Conservation (phyloP, 805 yeast genomes). For the Starmerella stellata region DNA sequence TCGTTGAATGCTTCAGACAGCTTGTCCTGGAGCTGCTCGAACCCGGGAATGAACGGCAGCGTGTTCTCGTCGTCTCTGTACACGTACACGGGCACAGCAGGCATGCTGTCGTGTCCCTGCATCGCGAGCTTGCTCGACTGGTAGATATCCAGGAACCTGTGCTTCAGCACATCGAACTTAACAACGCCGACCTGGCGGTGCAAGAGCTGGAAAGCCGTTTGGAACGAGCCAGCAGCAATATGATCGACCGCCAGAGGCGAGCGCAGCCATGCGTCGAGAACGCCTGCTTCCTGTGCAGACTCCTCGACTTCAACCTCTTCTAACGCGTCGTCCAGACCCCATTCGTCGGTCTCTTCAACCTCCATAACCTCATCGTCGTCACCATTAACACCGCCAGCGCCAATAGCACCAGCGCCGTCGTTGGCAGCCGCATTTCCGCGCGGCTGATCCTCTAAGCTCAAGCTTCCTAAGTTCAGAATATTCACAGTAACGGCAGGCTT, state of each 20-base stretch:
- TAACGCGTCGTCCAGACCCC: slow-evolving; percentile 49
- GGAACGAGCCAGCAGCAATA: slow-evolving; percentile 92
- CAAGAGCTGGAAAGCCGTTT: slow-evolving; percentile 82
- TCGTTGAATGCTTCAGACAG: slow-evolving; percentile 59
- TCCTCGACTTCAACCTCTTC: slow-evolving; percentile 25
- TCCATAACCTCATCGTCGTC: slow-evolving; percentile 43
- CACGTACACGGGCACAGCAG: slow-evolving; percentile 49
- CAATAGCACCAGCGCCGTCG: slow-evolving; percentile 19
- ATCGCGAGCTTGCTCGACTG: slow-evolving; percentile 59
- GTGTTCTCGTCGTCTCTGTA: slow-evolving; percentile 37
- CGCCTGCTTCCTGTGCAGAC: slow-evolving; percentile 25
- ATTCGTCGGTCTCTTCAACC: slow-evolving; percentile 31
- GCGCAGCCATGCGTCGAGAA: slow-evolving; percentile 70
- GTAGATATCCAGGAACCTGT: slow-evolving; percentile 68
- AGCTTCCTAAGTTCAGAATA: slow-evolving; percentile 18
- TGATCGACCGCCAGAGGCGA: slow-evolving; percentile 81
- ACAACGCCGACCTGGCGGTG: slow-evolving; percentile 77
- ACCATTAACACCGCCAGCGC: slow-evolving; percentile 10
- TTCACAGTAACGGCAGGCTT: slow-evolving; percentile 27
- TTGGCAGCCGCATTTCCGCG: neutral
- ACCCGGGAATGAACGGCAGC: slow-evolving; percentile 60
- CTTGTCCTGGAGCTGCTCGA: slow-evolving; percentile 41
- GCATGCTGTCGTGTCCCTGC: slow-evolving; percentile 56
- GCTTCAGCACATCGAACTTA: slow-evolving; percentile 71
- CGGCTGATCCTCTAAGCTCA: slow-evolving; percentile 3